Evolutionary conservation across 176 grass and related monocot species (phyloP), one percentile per base, ranked within the genome.

Genomic region (Elymus sibiricus): DNA sequence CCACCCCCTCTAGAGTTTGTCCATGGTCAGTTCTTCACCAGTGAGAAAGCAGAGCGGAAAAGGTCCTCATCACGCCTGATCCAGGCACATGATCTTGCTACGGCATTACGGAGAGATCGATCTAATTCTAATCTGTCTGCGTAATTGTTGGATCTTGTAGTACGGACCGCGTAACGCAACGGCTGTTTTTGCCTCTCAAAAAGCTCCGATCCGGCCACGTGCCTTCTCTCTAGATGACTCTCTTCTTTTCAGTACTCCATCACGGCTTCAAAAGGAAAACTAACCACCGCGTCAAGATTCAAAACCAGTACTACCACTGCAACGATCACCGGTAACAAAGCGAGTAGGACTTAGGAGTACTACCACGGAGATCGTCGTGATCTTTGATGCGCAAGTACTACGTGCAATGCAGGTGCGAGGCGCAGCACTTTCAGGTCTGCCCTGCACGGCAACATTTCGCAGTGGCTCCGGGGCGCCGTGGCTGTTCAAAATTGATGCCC

Each of bases 131-230:
- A 15, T 53, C 14, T 7, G 0, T 25, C 65, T 47, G 34, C 66
- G 44, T 43, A n/a, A 43, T 71, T 38, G 56, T 64, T 81, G 78
- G 68, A 64, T 25, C 78, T 65, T 66, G 17, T 5, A 13, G 31
- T 76, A 66, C 62, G 62, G 5, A 15, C 11, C 2, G 28, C 4
- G 4, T 12, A 6, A 27, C 63, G 2, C 62, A 64, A 65, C 63
- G 26, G 27, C 63, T 17, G 56, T 12, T 55, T 9, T 43, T 19
- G 7, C 29, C 9, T 7, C 25, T 25, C 26, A 46, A 46, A 86
- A 86, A 79, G 76, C 6, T 62, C 35, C 38, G 85, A 51, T 86
- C 37, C 76, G 11, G 46, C 74, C 77, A 38, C 77, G 25, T 15
- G 11, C 4, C 5, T 11, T 11, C 24, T 37, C 72, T 51, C 40